A percentile compares a stretch with the other conserved stretches of the same genome.
phyloP scores from a whole-genome alignment of 768 basidiomycete species.

The Coprinopsis marcescibilis region DNA sequence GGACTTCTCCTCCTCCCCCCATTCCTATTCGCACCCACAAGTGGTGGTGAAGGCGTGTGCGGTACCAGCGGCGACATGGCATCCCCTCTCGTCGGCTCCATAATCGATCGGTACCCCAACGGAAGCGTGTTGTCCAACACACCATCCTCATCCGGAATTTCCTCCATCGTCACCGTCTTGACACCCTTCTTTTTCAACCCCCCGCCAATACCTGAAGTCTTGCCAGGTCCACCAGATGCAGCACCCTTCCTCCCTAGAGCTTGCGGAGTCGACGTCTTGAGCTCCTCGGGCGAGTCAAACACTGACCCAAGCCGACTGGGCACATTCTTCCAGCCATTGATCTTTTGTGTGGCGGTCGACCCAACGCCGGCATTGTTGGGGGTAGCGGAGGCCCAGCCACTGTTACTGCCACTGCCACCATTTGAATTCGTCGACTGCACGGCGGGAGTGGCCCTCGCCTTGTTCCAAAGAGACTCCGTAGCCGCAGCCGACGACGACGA shows the following conservation, averaged over 20 bases:
- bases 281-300: neutral
- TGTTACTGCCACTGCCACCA: neutral
- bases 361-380: neutral
- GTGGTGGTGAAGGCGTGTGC: neutral
- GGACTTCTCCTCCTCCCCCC: neutral
- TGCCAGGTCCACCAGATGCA: neutral
- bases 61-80: neutral
- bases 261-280: neutral
- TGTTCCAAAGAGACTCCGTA: neutral
- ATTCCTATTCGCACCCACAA: neutral
- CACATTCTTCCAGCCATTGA: conserved; percentile 2
- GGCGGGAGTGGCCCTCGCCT: neutral
- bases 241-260: neutral
- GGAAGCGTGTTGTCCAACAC: conserved; percentile 3
- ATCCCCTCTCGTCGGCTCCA: neutral
- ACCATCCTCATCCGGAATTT: conserved; percentile 5
- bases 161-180: conserved; percentile 5
- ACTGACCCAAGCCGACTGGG: conserved; percentile 2
- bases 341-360: neutral
- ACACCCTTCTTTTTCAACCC: neutral
- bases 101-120: neutral
- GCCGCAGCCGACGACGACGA: neutral
- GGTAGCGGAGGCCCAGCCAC: neutral
- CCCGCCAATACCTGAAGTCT: neutral
- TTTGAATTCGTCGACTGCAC: no score